Conservation (phyloP, 345 rosid species). For the Citrus mangshanensis region DNA sequence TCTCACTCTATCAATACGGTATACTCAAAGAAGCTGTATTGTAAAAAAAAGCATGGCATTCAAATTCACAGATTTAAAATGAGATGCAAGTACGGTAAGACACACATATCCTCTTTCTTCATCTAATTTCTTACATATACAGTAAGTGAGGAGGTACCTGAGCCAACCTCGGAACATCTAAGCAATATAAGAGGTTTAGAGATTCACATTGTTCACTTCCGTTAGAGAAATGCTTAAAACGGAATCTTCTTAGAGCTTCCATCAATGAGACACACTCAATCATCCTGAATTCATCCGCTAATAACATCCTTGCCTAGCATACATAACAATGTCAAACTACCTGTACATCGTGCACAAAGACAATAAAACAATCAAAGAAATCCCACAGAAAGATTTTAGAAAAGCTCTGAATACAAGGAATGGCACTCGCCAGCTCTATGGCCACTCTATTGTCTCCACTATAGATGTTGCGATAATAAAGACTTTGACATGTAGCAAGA, state of each 20-base stretch:
- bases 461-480: conserved; percentile 78
- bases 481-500: conserved; percentile 89
- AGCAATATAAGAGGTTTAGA: neutral
- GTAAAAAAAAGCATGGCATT: too few species aligned
- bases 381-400: neutral
- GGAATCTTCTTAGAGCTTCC: neutral
- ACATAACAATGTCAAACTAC: neutral
- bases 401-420: neutral
- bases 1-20: neutral
- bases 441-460: conserved; percentile 90
- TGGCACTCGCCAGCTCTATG: conserved; percentile 65
- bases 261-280: neutral
- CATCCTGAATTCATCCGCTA: neutral
- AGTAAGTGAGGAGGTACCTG: neutral
- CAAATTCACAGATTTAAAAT: too few species aligned
- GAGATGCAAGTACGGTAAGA: neutral
- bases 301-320: neutral
- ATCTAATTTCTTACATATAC: neutral
- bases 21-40: neutral
- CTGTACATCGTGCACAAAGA: neutral
- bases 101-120: neutral
- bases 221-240: neutral
- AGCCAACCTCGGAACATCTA: neutral
- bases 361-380: neutral
- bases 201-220: neutral